Conservation (phyloP, 208 protist species). For the Dictyostelium gargantuum region DNA sequence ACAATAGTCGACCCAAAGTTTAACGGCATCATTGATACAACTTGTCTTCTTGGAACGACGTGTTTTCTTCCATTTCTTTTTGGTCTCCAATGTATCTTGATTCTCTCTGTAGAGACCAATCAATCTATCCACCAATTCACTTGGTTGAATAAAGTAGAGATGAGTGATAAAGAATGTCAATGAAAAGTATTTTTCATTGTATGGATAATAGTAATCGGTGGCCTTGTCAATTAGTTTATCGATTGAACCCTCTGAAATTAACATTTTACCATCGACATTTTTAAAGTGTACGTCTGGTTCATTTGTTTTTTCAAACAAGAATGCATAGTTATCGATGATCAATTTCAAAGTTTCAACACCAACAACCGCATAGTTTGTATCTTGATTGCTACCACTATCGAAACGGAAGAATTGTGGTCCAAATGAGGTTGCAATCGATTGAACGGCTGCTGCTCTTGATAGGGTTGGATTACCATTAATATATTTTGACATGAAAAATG, state of each 20-base stretch:
- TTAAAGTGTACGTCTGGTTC: neutral
- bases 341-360: neutral
- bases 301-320: neutral
- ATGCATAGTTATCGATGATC: constrained; percentile 33
- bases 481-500: constrained; percentile 34
- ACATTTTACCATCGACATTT: neutral
- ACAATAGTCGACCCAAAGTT: constrained; percentile 55
- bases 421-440: neutral
- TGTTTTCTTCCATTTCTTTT: constrained; percentile 56
- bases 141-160: constrained; percentile 30
- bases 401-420: constrained; percentile 1
- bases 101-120: constrained; percentile 1
- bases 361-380: neutral
- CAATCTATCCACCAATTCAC: constrained; percentile 26
- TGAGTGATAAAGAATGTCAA: constrained; percentile 43
- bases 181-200: constrained; percentile 23
- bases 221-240: constrained; percentile 36
- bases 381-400: neutral
- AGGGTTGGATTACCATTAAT: neutral
- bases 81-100: neutral
- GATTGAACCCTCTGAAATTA: neutral
- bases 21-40: constrained; percentile 7
- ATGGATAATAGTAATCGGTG: constrained; percentile 29
- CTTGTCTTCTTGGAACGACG: neutral
- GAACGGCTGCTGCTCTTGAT: neutral